phyloP scores from a whole-genome alignment of 2,329 filamentous ascomycete genomes.

The Dactylellina leptospora region DNA sequence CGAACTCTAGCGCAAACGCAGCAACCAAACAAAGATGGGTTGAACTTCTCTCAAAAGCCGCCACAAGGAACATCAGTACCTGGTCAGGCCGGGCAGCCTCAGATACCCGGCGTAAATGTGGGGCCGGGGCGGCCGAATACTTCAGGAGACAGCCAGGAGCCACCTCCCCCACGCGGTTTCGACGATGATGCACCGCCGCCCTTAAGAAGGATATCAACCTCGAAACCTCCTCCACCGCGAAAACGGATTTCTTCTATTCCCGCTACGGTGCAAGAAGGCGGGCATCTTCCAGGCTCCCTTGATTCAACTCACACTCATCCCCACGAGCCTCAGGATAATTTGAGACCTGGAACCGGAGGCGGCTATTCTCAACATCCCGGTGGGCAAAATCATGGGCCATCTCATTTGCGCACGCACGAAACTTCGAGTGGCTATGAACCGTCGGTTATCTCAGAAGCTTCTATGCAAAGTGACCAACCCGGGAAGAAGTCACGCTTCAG shows the following conservation, averaged over 20 bases:
- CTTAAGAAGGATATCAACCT: slow-evolving; percentile 48
- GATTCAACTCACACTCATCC: slow-evolving; percentile 16
- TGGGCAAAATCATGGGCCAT: slow-evolving; percentile 7
- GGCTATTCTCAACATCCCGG: slow-evolving; percentile 17
- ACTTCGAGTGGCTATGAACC: slow-evolving; percentile 37
- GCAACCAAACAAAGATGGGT: slow-evolving; percentile 23
- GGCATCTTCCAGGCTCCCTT: slow-evolving; percentile 14
- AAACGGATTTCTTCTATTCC: slow-evolving; percentile 40
- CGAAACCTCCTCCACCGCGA: slow-evolving; percentile 40
- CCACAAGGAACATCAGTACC: slow-evolving; percentile 2
- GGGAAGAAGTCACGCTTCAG: slow-evolving; percentile 43
- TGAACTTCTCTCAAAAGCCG: slow-evolving; percentile 1
- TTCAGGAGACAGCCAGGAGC: slow-evolving; percentile 16
- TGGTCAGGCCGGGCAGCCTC: background rate
- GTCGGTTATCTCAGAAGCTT: slow-evolving; percentile 36
- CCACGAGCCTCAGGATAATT: slow-evolving; percentile 23
- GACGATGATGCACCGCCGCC: slow-evolving; percentile 47
- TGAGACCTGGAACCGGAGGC: slow-evolving; percentile 3
- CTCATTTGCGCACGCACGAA: slow-evolving; percentile 31
- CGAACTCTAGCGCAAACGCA: slow-evolving; percentile 23
- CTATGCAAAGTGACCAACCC: slow-evolving; percentile 26
- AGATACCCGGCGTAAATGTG: background rate
- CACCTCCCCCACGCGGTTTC: slow-evolving; percentile 8
- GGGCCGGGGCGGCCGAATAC: slow-evolving; percentile 20
- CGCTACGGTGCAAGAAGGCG: slow-evolving; percentile 28